These are phyloP conservation scores for Cyphellophora europaea DNA, from an alignment of 2,329 filamentous ascomycete genomes.

Conservation along the genomic window DNA sequence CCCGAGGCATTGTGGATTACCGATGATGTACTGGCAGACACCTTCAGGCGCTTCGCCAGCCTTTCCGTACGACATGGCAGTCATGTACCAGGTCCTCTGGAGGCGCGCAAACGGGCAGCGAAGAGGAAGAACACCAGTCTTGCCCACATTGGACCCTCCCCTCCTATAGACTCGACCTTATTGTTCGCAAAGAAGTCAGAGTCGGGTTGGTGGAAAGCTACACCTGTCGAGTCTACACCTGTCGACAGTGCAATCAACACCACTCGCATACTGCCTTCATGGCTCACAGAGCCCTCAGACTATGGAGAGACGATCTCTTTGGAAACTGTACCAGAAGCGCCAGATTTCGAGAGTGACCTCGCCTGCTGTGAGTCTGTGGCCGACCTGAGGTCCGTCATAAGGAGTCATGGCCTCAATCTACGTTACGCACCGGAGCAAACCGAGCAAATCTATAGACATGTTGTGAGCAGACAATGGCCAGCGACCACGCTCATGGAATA, in stretches of 20 bases:
- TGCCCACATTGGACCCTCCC: conserved; percentile 24
- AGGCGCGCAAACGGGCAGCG: conserved; percentile 46
- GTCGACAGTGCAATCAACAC: too few species aligned
- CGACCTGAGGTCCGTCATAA: neutral
- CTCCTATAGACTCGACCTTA: conserved; percentile 28
- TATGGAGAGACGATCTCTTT: too few species aligned
- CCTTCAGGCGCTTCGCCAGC: conserved; percentile 36
- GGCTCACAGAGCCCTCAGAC: too few species aligned
- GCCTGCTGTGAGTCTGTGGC: neutral
- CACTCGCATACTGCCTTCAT: too few species aligned
- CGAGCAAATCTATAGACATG: conserved; percentile 8
- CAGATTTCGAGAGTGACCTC: neutral
- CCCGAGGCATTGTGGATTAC: conserved; percentile 31
- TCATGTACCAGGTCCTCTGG: conserved; percentile 53
- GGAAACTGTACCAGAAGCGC: too few species aligned
- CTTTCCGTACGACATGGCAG: conserved; percentile 46
- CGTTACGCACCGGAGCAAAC: conserved; percentile 4
- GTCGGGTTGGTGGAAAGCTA: conserved; percentile 16
- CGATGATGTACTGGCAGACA: conserved; percentile 33
- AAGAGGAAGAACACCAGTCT: conserved; percentile 47
- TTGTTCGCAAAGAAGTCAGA: conserved; percentile 26
- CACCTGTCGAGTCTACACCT: too few species aligned
- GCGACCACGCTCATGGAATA: conserved; percentile 10
- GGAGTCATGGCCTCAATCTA: conserved; percentile 4
- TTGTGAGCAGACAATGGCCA: conserved; percentile 6